phyloP scores from a whole-genome alignment of 345 rosid genomes.

The Syzygium aromaticum region DNA sequence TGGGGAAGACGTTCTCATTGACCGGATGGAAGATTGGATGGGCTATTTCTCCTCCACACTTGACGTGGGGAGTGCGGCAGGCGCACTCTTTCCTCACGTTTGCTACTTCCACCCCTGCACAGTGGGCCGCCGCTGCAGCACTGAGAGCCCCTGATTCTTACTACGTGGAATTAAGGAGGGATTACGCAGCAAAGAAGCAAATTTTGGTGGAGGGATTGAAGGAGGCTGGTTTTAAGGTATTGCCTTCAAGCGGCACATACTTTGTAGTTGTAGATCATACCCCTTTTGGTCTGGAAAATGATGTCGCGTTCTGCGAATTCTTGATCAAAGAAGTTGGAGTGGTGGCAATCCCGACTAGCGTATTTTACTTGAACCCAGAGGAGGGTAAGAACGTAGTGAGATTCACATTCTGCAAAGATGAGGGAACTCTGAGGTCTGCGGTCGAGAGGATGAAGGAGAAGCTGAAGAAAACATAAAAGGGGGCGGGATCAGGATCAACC shows the following conservation, averaged over 20 bases:
- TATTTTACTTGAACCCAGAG: conserved; percentile 83
- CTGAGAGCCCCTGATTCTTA: conserved; percentile 77
- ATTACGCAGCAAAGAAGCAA: conserved; percentile 68
- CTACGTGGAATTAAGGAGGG: conserved; percentile 64
- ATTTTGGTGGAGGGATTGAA: conserved; percentile 77
- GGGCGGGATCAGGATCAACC: background rate
- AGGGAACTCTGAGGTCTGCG: conserved; percentile 69
- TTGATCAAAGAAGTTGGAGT: conserved; percentile 94
- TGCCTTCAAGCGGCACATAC: conserved; percentile 92
- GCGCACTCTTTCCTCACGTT: conserved; percentile 92
- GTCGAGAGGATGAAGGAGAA: conserved; percentile 86
- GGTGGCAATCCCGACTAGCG: conserved; percentile 86
- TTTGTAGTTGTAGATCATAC: conserved; percentile 90
- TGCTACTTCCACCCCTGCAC: conserved; percentile 80
- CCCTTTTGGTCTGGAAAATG: conserved; percentile 69
- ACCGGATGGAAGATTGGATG: conserved; percentile 99
- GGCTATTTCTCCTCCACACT: conserved; percentile 87
- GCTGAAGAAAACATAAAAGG: conserved; percentile 43
- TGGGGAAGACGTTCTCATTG: conserved; percentile 90
- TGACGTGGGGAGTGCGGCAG: conserved; percentile 87
- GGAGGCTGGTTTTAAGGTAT: conserved; percentile 79
- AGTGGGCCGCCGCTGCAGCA: conserved; percentile 64
- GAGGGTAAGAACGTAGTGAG: conserved; percentile 94
- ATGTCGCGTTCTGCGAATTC: conserved; percentile 80
- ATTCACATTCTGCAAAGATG: conserved; percentile 94